Evolutionary conservation across 2,329 filamentous ascomycete genomes (phyloP).

Genomic region (Metarhizium brunneum): DNA sequence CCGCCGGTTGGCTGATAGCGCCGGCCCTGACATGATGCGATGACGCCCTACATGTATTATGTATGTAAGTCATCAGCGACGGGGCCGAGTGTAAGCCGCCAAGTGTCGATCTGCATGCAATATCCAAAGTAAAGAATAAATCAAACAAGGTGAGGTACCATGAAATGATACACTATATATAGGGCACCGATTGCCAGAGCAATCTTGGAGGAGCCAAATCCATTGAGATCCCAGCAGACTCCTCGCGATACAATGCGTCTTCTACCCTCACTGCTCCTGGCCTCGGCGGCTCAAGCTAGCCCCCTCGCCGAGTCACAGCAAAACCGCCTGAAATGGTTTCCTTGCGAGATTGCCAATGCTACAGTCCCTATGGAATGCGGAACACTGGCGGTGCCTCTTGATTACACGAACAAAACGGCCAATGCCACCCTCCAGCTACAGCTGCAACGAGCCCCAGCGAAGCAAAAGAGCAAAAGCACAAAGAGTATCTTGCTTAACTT

Average conservation of each 20-base stretch:
- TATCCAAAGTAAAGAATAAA: background rate
- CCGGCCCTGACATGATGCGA: background rate
- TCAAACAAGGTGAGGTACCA: background rate
- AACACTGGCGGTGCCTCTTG: conserved; percentile 3
- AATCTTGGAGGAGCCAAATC: background rate
- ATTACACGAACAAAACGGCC: background rate
- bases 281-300: background rate
- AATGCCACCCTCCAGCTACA: background rate
- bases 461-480: background rate
- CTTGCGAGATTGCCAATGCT: background rate
- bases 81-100: background rate
- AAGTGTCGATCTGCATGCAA: background rate
- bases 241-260: background rate
- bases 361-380: conserved; percentile 1
- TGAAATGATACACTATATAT: background rate
- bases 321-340: background rate
- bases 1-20: background rate
- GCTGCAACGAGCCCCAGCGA: conserved; percentile 1
- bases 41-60: background rate
- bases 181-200: background rate
- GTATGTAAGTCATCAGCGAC: no score
- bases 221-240: background rate
- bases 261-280: background rate
- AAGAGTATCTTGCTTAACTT: conserved; percentile 20
- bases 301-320: background rate